Base-by-base conservation (phyloP, 805 yeast genomes). In the Zygosaccharomyces bailii region DNA sequence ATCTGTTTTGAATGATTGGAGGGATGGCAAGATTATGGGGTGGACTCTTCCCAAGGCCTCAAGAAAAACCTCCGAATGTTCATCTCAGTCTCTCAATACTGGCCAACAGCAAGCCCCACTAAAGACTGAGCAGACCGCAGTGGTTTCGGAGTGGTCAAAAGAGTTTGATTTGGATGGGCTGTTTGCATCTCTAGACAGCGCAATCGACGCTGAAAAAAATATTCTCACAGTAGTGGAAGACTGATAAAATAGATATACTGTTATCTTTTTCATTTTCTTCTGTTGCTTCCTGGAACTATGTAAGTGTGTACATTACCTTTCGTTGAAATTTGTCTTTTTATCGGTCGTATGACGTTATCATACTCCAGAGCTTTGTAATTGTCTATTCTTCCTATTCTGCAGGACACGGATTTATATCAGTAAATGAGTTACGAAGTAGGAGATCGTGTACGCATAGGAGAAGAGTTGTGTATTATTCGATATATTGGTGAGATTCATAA, bases 21-120 rank as follows among this genome's bases (percentile, higher is more conserved):
- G 96, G 69, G 97, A 90, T 66, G 99, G 99, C 47, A 80, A 93
- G 63, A 80, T 93, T 57, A 68, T 83, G 44, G 96, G 97, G 38
- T 93, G 96, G 96, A 80, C 86, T 2, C 68, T 82, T 56, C 96
- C 96, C 40, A 83, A 70, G 35, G 71, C 74, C 25, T 72, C 80
- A 9, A 74, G 75, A 54, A 68, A 64, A 17, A 49, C 55, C 11
- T 49, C 57, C 16, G 45, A 57, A 16, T 53, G 57, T 23, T 52
- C 54, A 13, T 60, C 78, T 7, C 48, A 55, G 33, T 65, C 68
- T 18, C 63, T 69, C 14, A 51, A 55, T 39, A 48, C 62, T 19
- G 63, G 65, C 30, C 56, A 61, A 13, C 50, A 72, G 6, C 70
- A 72, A 27, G 73, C 67, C 14, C 75, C 74, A 16, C 68, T 67